phyloP scores from a whole-genome alignment of 2,329 filamentous ascomycete genomes.

The Fusarium albosuccineum region DNA sequence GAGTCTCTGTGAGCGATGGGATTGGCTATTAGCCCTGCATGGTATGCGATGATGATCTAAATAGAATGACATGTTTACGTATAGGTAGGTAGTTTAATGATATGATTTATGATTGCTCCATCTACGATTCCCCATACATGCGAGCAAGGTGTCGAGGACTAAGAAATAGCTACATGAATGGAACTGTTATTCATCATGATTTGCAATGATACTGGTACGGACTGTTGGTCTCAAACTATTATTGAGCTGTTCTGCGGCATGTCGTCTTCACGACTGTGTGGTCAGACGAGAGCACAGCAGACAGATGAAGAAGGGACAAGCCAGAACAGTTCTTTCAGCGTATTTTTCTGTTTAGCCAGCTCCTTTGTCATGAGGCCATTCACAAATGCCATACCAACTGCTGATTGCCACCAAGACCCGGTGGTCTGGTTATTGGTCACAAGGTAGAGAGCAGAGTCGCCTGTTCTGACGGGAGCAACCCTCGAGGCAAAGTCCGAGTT shows the following conservation, averaged over 20 bases:
- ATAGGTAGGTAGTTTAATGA: not conserved
- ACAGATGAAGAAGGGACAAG: no score
- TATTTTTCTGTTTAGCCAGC: not conserved
- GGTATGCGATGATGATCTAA: not conserved
- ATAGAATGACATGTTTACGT: not conserved
- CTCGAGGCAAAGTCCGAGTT: not conserved
- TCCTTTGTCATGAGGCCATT: not conserved
- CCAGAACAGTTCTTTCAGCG: not conserved
- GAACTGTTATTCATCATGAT: no score
- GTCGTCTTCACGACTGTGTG: no score
- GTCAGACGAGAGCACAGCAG: no score
- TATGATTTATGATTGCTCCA: not conserved
- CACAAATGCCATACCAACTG: not conserved
- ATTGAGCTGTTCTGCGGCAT: no score
- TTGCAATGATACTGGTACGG: not conserved
- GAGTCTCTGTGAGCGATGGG: conserved; percentile 33
- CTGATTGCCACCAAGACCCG: not conserved
- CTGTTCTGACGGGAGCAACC: not conserved
- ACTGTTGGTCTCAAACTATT: no score
- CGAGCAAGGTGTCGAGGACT: no score
- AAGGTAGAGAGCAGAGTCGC: not conserved
- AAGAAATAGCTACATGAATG: no score
- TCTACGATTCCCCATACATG: not conserved
- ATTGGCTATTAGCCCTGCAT: not conserved
- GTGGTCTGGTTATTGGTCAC: conserved; percentile 1